phyloP scores from a whole-genome alignment of 2,329 filamentous ascomycete genomes.

The Beauveria medogensis region DNA sequence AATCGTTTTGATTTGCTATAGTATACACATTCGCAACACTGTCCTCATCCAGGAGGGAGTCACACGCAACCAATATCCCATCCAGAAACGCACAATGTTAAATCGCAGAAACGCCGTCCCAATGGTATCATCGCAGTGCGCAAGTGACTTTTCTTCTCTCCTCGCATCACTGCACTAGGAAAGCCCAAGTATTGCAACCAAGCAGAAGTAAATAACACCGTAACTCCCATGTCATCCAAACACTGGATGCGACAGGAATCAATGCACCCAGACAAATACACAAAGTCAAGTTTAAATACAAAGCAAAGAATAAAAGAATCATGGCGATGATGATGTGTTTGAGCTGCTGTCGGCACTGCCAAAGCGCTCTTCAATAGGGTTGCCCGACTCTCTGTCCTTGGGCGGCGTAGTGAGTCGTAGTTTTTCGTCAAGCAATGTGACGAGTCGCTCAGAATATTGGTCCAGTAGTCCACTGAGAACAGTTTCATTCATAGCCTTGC shows the following conservation, averaged over 20 bases:
- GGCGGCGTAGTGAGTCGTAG: conserved; percentile 41
- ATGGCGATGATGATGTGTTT: conserved; percentile 26
- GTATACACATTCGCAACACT: background rate
- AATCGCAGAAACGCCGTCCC: conserved; percentile 4
- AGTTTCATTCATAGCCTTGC: conserved; percentile 47
- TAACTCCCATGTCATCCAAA: background rate
- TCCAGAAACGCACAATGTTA: background rate
- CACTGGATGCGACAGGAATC: background rate
- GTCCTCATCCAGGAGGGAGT: background rate
- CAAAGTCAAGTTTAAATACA: conserved; percentile 14
- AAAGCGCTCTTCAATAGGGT: conserved; percentile 22
- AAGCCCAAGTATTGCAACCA: background rate
- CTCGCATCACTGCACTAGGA: background rate
- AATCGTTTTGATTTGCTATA: background rate
- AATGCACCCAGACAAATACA: background rate
- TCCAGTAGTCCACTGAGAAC: conserved; percentile 59
- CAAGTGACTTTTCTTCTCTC: background rate
- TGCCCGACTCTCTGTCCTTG: conserved; percentile 23
- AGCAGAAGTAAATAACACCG: background rate
- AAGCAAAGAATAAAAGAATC: conserved; percentile 12
- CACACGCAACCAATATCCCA: background rate
- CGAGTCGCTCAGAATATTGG: conserved; percentile 65
- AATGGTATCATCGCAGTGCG: conserved; percentile 5
- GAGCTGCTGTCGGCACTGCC: conserved; percentile 27
- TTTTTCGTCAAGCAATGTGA: conserved; percentile 65